Evolutionary conservation across 208 protist species (phyloP), one percentile per base, ranked within the genome.

Genomic region (Lotmaria passim): DNA sequence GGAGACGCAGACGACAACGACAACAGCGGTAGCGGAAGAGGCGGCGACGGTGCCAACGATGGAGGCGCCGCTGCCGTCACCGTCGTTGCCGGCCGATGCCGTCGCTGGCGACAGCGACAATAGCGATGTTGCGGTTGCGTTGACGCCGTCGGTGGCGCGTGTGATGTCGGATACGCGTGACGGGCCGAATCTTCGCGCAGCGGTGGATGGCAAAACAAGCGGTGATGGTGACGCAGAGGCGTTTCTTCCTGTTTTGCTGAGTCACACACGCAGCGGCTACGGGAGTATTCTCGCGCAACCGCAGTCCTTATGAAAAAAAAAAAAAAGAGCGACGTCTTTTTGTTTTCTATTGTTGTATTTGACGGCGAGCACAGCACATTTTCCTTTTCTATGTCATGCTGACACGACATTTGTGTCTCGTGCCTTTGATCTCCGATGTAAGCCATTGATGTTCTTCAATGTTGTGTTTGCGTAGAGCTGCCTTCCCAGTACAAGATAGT

Each of bases 1-100:
- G 34, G 69, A 75, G 36, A 57, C 51, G 21, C 48, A 58, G 30
- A 11, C 50, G 23, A 47, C 43, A 33, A 50, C 11, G n/a, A 26
- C 8, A 26, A 11, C 7, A 7, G 19, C 24, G 21, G 12, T n/a
- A 36, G 34, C 10, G 0, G 28, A 3, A 15, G 26, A 44, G 10
- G 61, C 8, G 24, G 43, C n/a, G 1, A 21, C 26, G 17, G 61
- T 75, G 21, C 69, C 69, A 0, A 28, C 19, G 34, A 34, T 75
- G 33, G 57, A 48, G 8, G 34, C 39, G 11, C 36, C 48, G 48
- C 23, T 50, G 34, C 59, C 57, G 28, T 26, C 17, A 3, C 3
- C 41, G 26, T 43, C 57, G 7, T 39, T 14, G 41, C 6, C 10
- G 0, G 39, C 41, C 17, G 26, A 5, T 0, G 2, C 15, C 10